phyloP scores from a whole-genome alignment of 768 basidiomycete genomes.

The Coprinellus micaceus region DNA sequence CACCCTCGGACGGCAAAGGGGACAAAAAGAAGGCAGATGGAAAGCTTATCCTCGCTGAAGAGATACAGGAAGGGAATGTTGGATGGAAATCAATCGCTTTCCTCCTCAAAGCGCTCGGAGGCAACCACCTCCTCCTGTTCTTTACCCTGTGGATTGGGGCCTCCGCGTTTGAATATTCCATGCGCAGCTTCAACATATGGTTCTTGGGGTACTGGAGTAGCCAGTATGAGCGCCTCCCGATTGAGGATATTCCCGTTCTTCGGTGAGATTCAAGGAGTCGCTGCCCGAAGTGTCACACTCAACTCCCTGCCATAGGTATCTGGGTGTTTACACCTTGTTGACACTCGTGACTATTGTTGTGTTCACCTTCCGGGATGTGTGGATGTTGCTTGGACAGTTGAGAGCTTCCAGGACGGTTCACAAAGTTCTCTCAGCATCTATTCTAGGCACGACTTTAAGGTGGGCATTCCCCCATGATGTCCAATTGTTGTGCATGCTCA shows the following conservation, averaged over 20 bases:
- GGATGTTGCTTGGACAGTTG: conserved; percentile 46
- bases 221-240: conserved; percentile 35
- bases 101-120: conserved; percentile 32
- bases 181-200: conserved; percentile 31
- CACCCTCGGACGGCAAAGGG: conserved; percentile 19
- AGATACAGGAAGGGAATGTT: conserved; percentile 54
- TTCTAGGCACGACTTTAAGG: conserved; percentile 62
- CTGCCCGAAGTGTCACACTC: background rate
- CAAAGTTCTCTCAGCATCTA: conserved; percentile 43
- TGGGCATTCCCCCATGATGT: conserved; percentile 17
- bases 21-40: conserved; percentile 30
- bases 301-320: conserved; percentile 36
- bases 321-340: conserved; percentile 25
- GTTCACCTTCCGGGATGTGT: conserved; percentile 31
- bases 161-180: conserved; percentile 20
- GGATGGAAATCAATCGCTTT: conserved; percentile 43
- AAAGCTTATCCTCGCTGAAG: conserved; percentile 58
- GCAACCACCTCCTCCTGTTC: conserved; percentile 29
- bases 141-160: conserved; percentile 23
- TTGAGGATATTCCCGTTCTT: conserved; percentile 31
- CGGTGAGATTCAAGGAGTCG: conserved; percentile 28
- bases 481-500: no score
- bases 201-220: conserved; percentile 43
- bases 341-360: conserved; percentile 12
- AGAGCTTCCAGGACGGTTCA: conserved; percentile 57